Conservation (phyloP, 1,139 yeast species). For the Geotrichum restrictum region DNA sequence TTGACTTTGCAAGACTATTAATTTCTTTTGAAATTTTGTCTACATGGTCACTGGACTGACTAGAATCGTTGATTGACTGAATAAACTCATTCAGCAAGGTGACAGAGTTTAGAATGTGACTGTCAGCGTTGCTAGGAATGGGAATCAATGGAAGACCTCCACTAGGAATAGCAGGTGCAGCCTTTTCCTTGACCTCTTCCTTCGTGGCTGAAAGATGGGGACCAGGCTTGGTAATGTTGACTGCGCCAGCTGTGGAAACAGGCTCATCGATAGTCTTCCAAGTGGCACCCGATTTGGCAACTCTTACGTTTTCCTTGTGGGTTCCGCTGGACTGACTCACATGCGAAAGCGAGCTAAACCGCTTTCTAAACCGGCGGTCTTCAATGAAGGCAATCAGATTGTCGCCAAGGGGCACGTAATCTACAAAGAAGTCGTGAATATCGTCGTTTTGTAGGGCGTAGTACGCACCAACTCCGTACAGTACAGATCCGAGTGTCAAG, state of each 20-base stretch:
- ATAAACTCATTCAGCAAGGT: slow-evolving; percentile 53
- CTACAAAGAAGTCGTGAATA: slow-evolving; percentile 48
- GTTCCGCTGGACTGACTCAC: slow-evolving; percentile 21
- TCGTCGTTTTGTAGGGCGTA: slow-evolving; percentile 40
- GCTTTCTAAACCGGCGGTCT: slow-evolving; percentile 40
- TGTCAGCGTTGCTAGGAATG: slow-evolving; percentile 41
- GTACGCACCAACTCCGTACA: slow-evolving; percentile 41
- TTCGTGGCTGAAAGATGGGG: slow-evolving; percentile 15
- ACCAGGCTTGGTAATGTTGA: slow-evolving; percentile 21
- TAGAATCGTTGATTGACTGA: slow-evolving; percentile 46
- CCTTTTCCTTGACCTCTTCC: not conserved
- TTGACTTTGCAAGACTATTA: slow-evolving; percentile 31
- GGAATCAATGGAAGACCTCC: slow-evolving; percentile 30
- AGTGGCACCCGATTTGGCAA: slow-evolving; percentile 19
- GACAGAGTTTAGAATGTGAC: slow-evolving; percentile 47
- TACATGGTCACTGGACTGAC: slow-evolving; percentile 33
- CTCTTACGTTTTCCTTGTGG: slow-evolving; percentile 19
- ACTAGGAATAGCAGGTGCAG: not conserved
- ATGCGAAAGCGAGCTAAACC: slow-evolving; percentile 22
- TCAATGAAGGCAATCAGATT: slow-evolving; percentile 50
- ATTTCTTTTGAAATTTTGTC: slow-evolving; percentile 32
- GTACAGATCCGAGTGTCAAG: slow-evolving; percentile 29
- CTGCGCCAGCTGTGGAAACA: slow-evolving; percentile 13
- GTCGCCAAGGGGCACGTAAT: slow-evolving; percentile 60
- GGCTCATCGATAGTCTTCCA: slow-evolving; percentile 26